Base-by-base conservation (phyloP, 768 basidiomycete genomes). In the Tricholoma bakamatsutake region DNA sequence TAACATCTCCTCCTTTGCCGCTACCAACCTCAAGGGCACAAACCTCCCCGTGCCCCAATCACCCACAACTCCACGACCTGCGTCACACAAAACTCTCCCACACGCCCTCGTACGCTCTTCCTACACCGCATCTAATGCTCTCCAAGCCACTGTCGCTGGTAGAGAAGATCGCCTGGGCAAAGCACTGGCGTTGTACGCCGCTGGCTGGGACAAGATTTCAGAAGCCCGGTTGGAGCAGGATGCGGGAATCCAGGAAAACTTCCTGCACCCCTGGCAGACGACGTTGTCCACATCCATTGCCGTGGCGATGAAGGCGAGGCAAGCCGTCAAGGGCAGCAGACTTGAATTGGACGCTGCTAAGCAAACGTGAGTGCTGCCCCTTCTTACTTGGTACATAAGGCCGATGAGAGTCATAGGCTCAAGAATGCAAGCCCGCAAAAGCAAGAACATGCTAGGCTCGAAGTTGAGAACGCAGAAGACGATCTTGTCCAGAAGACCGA, bases 401-500 rank as follows among this genome's bases (percentile, higher is more conserved):
- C 17, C 40, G 18, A 50, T 42, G 11, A 17, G 34, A 15, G 42
- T 27, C 46, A 15, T 61, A 95, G 93, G 12, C 71, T 97, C 62
- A 97, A 97, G 80, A 84, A 71, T 43, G 86, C 91, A 1, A 69
- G 66, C 58, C 84, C 89, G 0, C 72, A 83, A 15, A 90, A 77
- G 73, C 92, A 95, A 69, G 97, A 98, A 67, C 93, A 97, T 52
- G 90, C 93, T 4, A 78, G 90, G 48, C 83, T 97, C 18, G 92
- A 95, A 62, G 90, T 93, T 9, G 90, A 93, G 80, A 93, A 93
- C 59, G 90, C 90, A 8, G 90, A 93, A 64, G 97, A 99, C 68
- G 93, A 95, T 70, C 82, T 98, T 31, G 97, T 98, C 5, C 94
- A 95, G 69, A 93, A 93, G 78, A 99, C 97, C 21, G 97, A 99